Conservation (phyloP, 2,329 filamentous ascomycete species). For the Emergomyces orientalis region DNA sequence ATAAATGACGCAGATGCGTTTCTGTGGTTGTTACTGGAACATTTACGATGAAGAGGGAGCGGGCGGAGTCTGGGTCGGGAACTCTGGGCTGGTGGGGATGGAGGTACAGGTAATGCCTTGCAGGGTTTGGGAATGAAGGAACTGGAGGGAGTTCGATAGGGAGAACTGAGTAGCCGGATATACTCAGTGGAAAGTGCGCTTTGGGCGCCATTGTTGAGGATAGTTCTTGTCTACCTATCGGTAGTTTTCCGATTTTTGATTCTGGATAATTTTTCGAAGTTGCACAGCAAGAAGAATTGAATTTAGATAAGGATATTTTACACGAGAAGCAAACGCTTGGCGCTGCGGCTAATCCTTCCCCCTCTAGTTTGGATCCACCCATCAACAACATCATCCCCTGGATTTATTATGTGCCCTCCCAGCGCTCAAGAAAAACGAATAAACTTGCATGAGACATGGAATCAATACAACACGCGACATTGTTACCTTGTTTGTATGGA, state of each 20-base stretch:
- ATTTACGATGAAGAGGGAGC: conserved; percentile 86
- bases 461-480: background rate
- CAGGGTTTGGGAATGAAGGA: conserved; percentile 52
- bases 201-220: conserved; percentile 27
- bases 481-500: background rate
- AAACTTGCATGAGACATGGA: background rate
- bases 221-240: background rate
- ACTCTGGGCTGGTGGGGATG: conserved; percentile 73
- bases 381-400: too few relatives aligned
- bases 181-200: conserved; percentile 14
- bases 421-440: too few relatives aligned
- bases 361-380: background rate
- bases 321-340: conserved; percentile 14
- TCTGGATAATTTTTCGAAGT: background rate
- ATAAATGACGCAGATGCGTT: conserved; percentile 64
- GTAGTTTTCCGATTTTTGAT: conserved; percentile 14
- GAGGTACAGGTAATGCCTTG: conserved; percentile 77
- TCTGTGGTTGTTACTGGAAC: conserved; percentile 76
- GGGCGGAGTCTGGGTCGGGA: conserved; percentile 60
- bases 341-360: conserved; percentile 10
- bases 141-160: conserved; percentile 56
- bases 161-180: conserved; percentile 59
- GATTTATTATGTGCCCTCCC: too few relatives aligned
- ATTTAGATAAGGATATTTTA: conserved; percentile 17
- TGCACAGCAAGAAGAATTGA: too few relatives aligned